Percentiles rank a stretch among this genome's conserved stretches.
Evolutionary conservation across 164 flowering plant genomes (phyloP).

Genomic region (Berberis thunbergii): DNA sequence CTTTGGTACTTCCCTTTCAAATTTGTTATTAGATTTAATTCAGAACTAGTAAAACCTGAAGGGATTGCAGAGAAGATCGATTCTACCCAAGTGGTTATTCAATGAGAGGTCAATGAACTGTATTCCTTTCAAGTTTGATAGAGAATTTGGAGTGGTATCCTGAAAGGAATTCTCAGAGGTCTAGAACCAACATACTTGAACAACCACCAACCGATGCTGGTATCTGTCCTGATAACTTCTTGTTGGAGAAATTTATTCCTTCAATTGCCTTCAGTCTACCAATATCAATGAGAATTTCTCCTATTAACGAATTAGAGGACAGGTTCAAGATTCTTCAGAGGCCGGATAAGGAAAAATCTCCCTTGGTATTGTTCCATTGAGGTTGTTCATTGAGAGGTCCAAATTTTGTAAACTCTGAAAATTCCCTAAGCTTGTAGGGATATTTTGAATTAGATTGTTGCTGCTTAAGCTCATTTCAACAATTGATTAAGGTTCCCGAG

Average conservation of each 20-base stretch:
- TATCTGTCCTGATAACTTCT: slow-evolving; percentile 1
- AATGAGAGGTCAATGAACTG: too few species aligned
- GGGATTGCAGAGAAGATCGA: too few species aligned
- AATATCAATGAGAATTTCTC: slow-evolving; percentile 7
- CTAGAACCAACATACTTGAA: neutral
- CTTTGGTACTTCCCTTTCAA: too few species aligned
- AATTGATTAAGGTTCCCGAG: slow-evolving; percentile 1
- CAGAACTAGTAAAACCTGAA: too few species aligned
- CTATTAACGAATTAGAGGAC: slow-evolving; percentile 6
- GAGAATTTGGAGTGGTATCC: too few species aligned
- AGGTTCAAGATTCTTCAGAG: neutral
- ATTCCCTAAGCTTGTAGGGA: neutral
- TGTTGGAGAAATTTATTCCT: slow-evolving; percentile 9
- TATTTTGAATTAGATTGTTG: too few species aligned
- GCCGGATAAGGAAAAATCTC: neutral
- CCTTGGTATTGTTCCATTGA: too few species aligned
- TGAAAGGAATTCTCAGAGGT: neutral
- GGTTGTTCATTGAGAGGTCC: neutral
- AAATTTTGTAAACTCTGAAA: too few species aligned
- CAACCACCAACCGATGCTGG: neutral
- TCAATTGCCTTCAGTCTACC: slow-evolving; percentile 5
- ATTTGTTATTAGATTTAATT: too few species aligned
- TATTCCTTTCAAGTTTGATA: too few species aligned
- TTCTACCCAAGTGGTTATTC: too few species aligned
- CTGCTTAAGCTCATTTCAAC: neutral